Evolutionary conservation across 2,329 filamentous ascomycete genomes (phyloP), one percentile per base, ranked within the genome.

Genomic region (Penicillium griseofulvum): DNA sequence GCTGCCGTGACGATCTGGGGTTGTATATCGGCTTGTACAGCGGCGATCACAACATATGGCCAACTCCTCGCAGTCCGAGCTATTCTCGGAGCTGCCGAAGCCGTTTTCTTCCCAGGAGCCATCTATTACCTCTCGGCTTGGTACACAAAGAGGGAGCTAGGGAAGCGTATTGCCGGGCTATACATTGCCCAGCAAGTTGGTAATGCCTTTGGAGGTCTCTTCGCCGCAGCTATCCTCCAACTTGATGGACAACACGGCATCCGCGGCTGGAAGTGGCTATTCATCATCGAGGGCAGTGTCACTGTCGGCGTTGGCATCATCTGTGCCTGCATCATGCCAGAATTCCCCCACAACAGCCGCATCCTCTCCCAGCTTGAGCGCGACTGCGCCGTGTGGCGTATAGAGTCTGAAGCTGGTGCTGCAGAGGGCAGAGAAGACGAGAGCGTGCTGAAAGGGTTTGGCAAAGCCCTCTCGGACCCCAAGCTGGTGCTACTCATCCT

Each of bases 1-100:
- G 66, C 63, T 17, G 78, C 79, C 26, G 86, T 86, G 79, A 62
- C 82, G 26, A 62, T 85, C 19, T 87, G 84, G 84, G 84, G 84
- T 26, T 65, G 83, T 24, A 78, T 87, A 38, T 85, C 82, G 1
- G 85, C 81, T 0, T 71, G 82, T 2, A 84, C 80, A 0, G 83
- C 83, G 14, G 73, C 76, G 22, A 80, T 78, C 0, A 69, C 78
- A 12, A 80, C 74, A 63, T 86, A 84, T 57, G 73, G 73, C 5
- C 80, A 80, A 58, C 78, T 87, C 73, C 77, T 87, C 2, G 68
- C 75, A 10, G 74, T 74, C 33, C 81, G 84, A 5, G 86, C 86
- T 68, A 80, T 85, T 63, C 71, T 87, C 0, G 84, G 84, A 4
- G 84, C 85, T 56, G 73, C 86, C 47, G 84, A 87, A 68, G 85